These are phyloP conservation scores for Phytophthora agathidicida DNA, from an alignment of 352 stramenopile genomes.

Conservation along the genomic window DNA sequence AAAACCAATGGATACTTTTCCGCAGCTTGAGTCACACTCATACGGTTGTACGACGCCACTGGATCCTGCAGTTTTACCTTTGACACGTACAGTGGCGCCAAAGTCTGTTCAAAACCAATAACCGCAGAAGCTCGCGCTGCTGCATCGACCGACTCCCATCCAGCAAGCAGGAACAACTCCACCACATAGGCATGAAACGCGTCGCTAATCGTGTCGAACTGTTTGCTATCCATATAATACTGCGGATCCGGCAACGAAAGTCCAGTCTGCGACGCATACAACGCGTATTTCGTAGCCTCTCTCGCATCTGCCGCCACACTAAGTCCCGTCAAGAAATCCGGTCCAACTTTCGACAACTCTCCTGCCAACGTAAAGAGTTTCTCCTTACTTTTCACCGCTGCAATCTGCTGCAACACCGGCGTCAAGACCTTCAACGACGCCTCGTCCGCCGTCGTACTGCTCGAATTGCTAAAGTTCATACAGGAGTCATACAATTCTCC, in stretches of 20 bases:
- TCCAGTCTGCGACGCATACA: slow-evolving; percentile 84
- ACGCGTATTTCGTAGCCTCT: slow-evolving; percentile 80
- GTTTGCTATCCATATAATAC: slow-evolving; percentile 92
- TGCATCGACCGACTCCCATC: slow-evolving; percentile 34
- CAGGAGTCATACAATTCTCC: slow-evolving; percentile 66
- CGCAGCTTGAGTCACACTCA: slow-evolving; percentile 64
- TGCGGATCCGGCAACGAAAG: slow-evolving; percentile 90
- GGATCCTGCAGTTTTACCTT: slow-evolving; percentile 92
- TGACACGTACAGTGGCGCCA: slow-evolving; percentile 87
- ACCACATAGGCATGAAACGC: slow-evolving; percentile 83
- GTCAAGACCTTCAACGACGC: slow-evolving; percentile 21
- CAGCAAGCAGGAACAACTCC: slow-evolving; percentile 74
- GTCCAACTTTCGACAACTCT: slow-evolving; percentile 52
- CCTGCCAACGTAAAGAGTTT: slow-evolving; percentile 62
- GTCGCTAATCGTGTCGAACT: slow-evolving; percentile 76
- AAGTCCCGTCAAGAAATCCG: slow-evolving; percentile 85
- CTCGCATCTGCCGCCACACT: slow-evolving; percentile 80
- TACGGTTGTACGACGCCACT: slow-evolving; percentile 90
- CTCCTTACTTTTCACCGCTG: slow-evolving; percentile 30
- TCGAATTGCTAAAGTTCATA: slow-evolving; percentile 65
- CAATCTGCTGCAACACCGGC: slow-evolving; percentile 54
- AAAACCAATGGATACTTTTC: slow-evolving; percentile 63
- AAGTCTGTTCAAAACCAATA: slow-evolving; percentile 81
- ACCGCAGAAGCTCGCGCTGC: slow-evolving; percentile 57
- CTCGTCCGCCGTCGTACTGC: slow-evolving; percentile 39